phyloP scores from a whole-genome alignment of 768 basidiomycete genomes.

The Boletellus ananas region DNA sequence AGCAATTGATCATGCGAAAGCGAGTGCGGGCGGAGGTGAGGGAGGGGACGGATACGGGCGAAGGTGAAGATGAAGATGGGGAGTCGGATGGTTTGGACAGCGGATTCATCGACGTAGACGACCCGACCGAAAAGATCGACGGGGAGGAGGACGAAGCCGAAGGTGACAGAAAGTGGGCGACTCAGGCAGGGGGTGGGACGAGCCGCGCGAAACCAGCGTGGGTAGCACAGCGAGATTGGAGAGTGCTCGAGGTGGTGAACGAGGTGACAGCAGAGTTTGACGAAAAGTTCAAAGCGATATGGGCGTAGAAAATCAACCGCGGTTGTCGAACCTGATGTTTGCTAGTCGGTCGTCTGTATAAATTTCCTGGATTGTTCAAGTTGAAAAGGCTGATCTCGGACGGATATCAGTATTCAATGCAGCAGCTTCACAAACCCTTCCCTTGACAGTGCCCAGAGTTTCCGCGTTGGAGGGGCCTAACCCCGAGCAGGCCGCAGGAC shows the following conservation, averaged over 20 bases:
- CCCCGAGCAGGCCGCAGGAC: too few relatives aligned
- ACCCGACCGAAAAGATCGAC: slow-evolving; percentile 28
- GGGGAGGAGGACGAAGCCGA: slow-evolving; percentile 17
- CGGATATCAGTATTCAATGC: too few relatives aligned
- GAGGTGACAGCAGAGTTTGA: slow-evolving; percentile 47
- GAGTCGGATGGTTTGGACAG: slow-evolving; percentile 27
- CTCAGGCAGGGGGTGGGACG: neutral
- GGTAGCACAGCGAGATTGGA: slow-evolving; percentile 49
- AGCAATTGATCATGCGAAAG: slow-evolving; percentile 40
- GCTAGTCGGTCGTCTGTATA: too few relatives aligned
- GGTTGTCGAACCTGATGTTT: too few relatives aligned
- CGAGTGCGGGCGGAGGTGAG: slow-evolving; percentile 9
- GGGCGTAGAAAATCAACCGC: slow-evolving; percentile 47
- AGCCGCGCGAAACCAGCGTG: slow-evolving; percentile 31
- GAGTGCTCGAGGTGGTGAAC: slow-evolving; percentile 48
- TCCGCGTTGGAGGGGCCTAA: too few relatives aligned
- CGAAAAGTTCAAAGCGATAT: slow-evolving; percentile 59
- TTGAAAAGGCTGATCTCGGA: too few relatives aligned
- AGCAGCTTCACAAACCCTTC: too few relatives aligned
- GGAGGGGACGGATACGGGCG: slow-evolving; percentile 16
- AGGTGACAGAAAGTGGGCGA: slow-evolving; percentile 15
- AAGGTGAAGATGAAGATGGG: slow-evolving; percentile 1
- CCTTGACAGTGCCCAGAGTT: too few relatives aligned
- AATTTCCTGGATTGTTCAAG: too few relatives aligned
- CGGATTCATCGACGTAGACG: slow-evolving; percentile 28